These are phyloP conservation scores for Blastobotrys ciferrii DNA, from an alignment of 1,139 yeast species.

Conservation along the genomic window DNA sequence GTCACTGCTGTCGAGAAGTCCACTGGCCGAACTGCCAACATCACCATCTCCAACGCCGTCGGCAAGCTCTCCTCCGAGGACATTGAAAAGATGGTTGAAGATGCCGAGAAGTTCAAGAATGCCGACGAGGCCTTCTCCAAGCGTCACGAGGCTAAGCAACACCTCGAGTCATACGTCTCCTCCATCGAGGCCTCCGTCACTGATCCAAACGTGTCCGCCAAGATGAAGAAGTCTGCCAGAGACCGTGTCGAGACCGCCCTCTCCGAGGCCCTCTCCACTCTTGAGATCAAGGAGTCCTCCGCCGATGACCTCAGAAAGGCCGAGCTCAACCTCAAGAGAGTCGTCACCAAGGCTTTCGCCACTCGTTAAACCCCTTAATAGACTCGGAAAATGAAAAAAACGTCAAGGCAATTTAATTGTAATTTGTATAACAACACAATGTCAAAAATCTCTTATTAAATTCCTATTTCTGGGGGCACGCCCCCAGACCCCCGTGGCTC, in stretches of 20 bases:
- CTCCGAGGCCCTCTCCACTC: conserved; percentile 97
- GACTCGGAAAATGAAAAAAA: neutral
- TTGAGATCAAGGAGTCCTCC: conserved; percentile 93
- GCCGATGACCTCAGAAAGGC: conserved; percentile 99
- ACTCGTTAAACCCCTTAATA: conserved; percentile 67
- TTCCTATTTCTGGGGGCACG: too few relatives aligned
- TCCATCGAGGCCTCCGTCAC: conserved; percentile 95
- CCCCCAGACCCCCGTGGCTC: too few relatives aligned
- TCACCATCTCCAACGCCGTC: conserved; percentile 98
- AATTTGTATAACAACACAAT: neutral
- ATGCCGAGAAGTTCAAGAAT: conserved; percentile 98
- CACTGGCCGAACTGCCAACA: conserved; percentile 99
- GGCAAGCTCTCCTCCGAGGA: conserved; percentile 98
- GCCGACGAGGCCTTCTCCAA: conserved; percentile 99
- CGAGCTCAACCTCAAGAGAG: conserved; percentile 98
- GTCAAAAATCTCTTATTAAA: conserved; percentile 2
- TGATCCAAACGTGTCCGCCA: conserved; percentile 97
- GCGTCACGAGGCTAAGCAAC: conserved; percentile 99
- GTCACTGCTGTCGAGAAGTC: conserved; percentile 99
- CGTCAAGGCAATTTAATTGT: conserved; percentile 6
- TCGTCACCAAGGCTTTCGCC: conserved; percentile 98
- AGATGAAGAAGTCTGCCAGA: conserved; percentile 97
- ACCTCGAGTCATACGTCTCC: conserved; percentile 98
- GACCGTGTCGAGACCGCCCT: conserved; percentile 98
- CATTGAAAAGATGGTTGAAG: conserved; percentile 97